Evolutionary conservation across 2,329 filamentous ascomycete genomes (phyloP).

Genomic region (Curvularia lunata): DNA sequence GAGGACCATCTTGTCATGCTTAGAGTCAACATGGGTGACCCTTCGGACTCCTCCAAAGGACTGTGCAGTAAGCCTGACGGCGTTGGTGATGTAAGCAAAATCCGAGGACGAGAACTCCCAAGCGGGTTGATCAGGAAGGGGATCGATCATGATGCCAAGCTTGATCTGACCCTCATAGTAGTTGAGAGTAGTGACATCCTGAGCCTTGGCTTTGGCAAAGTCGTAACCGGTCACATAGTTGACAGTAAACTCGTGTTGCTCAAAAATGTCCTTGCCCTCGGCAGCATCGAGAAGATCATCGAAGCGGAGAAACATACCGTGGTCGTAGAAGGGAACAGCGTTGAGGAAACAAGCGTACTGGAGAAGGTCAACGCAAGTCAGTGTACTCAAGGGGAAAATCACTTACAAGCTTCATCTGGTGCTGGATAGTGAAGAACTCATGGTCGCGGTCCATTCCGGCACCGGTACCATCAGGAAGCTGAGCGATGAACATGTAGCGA

Average conservation of each 20-base stretch:
- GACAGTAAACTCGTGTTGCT: slow-evolving; percentile 28
- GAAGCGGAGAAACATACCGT: slow-evolving; percentile 45
- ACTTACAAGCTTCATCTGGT: slow-evolving; percentile 42
- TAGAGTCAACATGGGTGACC: slow-evolving; percentile 27
- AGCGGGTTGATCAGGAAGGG: slow-evolving; percentile 18
- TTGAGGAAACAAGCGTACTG: slow-evolving; percentile 38
- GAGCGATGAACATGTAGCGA: slow-evolving; percentile 32
- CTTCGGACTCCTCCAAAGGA: slow-evolving; percentile 29
- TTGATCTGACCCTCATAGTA: slow-evolving; percentile 45
- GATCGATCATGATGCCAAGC: slow-evolving; percentile 25
- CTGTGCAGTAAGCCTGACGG: slow-evolving; percentile 21
- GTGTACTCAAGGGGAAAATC: background rate
- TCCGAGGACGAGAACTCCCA: slow-evolving; percentile 25
- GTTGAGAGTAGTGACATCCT: slow-evolving; percentile 33
- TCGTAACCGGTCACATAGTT: slow-evolving; percentile 32
- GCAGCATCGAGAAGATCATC: slow-evolving; percentile 49
- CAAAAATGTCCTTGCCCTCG: slow-evolving; percentile 34
- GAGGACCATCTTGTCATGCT: slow-evolving; percentile 23
- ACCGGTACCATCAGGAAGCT: slow-evolving; percentile 27
- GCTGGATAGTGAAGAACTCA: slow-evolving; percentile 32
- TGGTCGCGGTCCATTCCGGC: slow-evolving; percentile 34
- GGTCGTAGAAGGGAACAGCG: slow-evolving; percentile 28
- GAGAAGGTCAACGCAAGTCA: slow-evolving; percentile 23
- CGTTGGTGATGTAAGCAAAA: slow-evolving; percentile 20
- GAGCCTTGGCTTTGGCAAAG: slow-evolving; percentile 34